These are phyloP conservation scores for Phialophora macrospora DNA, from an alignment of 2,329 filamentous ascomycete genomes.

Conservation along the genomic window DNA sequence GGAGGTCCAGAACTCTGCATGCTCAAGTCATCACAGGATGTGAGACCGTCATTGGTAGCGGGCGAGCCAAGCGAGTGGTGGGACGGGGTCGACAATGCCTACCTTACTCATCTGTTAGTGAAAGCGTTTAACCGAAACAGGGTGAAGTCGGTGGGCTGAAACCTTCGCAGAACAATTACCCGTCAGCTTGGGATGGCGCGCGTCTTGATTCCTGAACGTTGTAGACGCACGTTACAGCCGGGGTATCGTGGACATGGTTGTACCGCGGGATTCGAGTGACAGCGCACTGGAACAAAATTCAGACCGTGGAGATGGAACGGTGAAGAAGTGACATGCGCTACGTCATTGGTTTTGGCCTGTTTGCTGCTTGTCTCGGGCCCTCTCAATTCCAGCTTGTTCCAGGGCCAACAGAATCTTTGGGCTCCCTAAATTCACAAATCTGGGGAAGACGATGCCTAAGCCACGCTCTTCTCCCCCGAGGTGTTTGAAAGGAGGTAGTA, in stretches of 20 bases:
- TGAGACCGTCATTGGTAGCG: not conserved
- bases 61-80: not conserved
- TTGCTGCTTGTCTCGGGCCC: not conserved
- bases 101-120: constrained; percentile 1
- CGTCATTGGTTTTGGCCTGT: not conserved
- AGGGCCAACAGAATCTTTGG: not conserved
- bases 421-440: not conserved
- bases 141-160: not conserved
- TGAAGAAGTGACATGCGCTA: not conserved
- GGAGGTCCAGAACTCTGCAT: constrained; percentile 5
- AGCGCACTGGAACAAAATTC: not conserved
- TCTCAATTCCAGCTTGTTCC: not conserved
- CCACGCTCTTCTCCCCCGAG: not conserved
- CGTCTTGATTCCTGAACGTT: constrained; percentile 1
- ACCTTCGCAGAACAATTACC: constrained; percentile 17
- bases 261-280: not conserved
- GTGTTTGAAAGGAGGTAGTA: not conserved
- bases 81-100: not conserved
- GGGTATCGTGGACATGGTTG: not conserved
- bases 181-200: constrained; percentile 4
- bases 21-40: constrained; percentile 7
- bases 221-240: constrained; percentile 15
- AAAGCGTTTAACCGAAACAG: constrained; percentile 11
- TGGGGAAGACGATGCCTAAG: not conserved
- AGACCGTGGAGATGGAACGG: not conserved